Conservation (phyloP, 129 eudicot genomes). For the Cynara cardunculus region DNA sequence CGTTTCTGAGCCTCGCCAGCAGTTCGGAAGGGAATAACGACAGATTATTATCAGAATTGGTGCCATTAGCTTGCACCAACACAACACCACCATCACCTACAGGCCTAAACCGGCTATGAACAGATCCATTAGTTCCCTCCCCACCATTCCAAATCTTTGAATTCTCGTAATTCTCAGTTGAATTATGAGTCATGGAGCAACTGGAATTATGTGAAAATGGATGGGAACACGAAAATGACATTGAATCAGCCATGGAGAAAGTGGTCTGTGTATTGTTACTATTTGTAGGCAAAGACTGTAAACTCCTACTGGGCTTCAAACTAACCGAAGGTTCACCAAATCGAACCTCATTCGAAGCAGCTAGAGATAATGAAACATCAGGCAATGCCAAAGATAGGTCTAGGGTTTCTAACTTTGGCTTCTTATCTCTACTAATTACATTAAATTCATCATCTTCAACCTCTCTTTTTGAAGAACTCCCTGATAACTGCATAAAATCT, state of each 20-base stretch:
- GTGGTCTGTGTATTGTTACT: slow-evolving; percentile 49
- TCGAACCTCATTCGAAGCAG: slow-evolving; percentile 44
- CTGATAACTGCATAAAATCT: slow-evolving; percentile 67
- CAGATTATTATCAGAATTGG: slow-evolving; percentile 46
- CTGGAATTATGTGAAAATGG: slow-evolving; percentile 80
- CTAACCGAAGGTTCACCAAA: slow-evolving; percentile 39
- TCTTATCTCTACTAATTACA: slow-evolving; percentile 50
- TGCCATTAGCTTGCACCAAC: slow-evolving; percentile 37
- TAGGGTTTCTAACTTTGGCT: slow-evolving; percentile 63
- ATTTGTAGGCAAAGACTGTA: slow-evolving; percentile 37
- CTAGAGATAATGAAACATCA: slow-evolving; percentile 58
- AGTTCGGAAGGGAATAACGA: slow-evolving; percentile 74
- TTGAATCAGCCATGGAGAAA: slow-evolving; percentile 61
- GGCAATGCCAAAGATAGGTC: slow-evolving; percentile 63
- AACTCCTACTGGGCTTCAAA: slow-evolving; percentile 53
- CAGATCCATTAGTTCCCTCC: slow-evolving; percentile 92
- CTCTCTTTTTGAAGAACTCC: slow-evolving; percentile 50
- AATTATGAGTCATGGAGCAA: slow-evolving; percentile 77
- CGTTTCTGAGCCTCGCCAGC: slow-evolving; percentile 51
- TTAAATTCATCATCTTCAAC: slow-evolving; percentile 35
- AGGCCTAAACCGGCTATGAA: slow-evolving; percentile 89
- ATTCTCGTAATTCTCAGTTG: slow-evolving; percentile 64
- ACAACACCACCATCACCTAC: slow-evolving; percentile 73
- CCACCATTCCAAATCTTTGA: slow-evolving; percentile 87
- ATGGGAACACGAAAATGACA: slow-evolving; percentile 71